Percentiles rank a stretch among this genome's conserved stretches.
These are phyloP conservation scores for Schwanniomyces vanrijiae DNA, from an alignment of 805 yeast species.

Conservation along the genomic window DNA sequence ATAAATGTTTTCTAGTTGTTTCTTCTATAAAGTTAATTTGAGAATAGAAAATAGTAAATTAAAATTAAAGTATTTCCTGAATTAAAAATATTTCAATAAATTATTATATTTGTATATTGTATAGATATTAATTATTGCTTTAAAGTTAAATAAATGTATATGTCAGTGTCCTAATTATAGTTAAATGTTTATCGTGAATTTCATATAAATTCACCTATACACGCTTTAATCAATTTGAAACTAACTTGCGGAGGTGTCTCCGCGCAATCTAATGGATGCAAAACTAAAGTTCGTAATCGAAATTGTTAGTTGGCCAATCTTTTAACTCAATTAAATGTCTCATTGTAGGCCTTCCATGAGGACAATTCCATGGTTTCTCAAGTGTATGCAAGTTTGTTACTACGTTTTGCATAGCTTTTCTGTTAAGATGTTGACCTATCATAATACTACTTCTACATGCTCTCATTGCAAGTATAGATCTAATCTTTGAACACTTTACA, in stretches of 20 bases:
- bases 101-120: no score
- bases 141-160: no score
- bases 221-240: not conserved
- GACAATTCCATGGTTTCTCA: slow-evolving; percentile 95
- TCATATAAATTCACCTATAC: not conserved
- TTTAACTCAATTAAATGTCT: slow-evolving; percentile 73
- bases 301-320: slow-evolving; percentile 12
- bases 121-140: no score
- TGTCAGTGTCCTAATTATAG: no score
- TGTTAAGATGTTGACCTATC: slow-evolving; percentile 77
- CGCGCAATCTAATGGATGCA: not conserved
- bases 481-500: slow-evolving; percentile 71
- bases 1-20: not conserved
- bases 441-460: slow-evolving; percentile 93
- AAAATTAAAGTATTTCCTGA: no score
- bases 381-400: slow-evolving; percentile 67
- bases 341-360: slow-evolving; percentile 98
- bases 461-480: slow-evolving; percentile 87
- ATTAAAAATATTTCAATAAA: not conserved
- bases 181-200: not conserved
- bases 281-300: slow-evolving; percentile 13
- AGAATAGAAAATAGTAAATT: no score
- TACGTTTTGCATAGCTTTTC: slow-evolving; percentile 61
- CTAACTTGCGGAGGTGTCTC: not conserved
- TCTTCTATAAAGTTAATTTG: no score